Percentiles rank a stretch among this genome's conserved stretches.
Evolutionary conservation across 2,329 filamentous ascomycete genomes (phyloP).

Genomic region (Phyllosticta capitalensis): DNA sequence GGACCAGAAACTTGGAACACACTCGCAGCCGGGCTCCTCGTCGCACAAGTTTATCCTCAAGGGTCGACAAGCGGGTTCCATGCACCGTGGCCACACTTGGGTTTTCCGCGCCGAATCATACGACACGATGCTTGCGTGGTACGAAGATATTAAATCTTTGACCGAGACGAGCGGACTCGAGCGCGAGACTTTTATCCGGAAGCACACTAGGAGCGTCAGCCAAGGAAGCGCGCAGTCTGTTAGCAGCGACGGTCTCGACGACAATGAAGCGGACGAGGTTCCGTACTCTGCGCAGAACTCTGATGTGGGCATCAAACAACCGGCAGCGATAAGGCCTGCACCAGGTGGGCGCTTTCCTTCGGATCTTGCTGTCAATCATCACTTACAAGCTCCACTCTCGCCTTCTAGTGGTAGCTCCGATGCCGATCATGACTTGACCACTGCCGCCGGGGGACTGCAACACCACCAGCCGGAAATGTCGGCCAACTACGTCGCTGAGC

Average conservation of each 20-base stretch:
- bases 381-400: conserved; percentile 69
- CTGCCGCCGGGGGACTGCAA: conserved; percentile 48
- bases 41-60: conserved; percentile 98
- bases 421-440: conserved; percentile 50
- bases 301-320: conserved; percentile 27
- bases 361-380: conserved; percentile 79
- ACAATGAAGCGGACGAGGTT: conserved; percentile 42
- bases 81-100: conserved; percentile 73
- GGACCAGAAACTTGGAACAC: conserved; percentile 90
- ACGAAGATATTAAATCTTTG: conserved; percentile 80
- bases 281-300: conserved; percentile 54
- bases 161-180: conserved; percentile 86
- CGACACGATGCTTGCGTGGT: conserved; percentile 97
- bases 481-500: conserved; percentile 6
- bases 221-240: conserved; percentile 48
- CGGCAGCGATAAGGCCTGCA: conserved; percentile 59
- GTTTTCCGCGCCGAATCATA: conserved; percentile 60
- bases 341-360: conserved; percentile 96
- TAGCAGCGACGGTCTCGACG: conserved; percentile 68
- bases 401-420: conserved; percentile 74
- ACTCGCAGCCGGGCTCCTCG: conserved; percentile 69
- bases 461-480: conserved; percentile 16
- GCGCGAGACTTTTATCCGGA: conserved; percentile 75
- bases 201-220: conserved; percentile 69
- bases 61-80: conserved; percentile 81